Percentiles rank a stretch among this genome's conserved stretches.
These are phyloP conservation scores for Malus hybrid DNA, from an alignment of 331 rosid genomes.

Conservation along the genomic window DNA sequence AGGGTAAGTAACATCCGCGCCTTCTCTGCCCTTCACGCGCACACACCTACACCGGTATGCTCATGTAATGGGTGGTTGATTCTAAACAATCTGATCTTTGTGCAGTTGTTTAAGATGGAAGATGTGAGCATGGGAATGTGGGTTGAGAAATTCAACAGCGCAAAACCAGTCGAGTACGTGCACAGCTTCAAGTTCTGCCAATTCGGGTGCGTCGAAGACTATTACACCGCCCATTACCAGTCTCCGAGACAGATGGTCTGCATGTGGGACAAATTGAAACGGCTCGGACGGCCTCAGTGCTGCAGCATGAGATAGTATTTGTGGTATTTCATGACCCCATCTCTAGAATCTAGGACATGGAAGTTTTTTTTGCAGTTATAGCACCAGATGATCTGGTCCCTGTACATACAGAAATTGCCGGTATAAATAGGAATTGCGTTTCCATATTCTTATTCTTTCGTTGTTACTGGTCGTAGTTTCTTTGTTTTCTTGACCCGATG, in stretches of 20 bases:
- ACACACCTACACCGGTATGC: not conserved
- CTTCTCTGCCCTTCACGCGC: not conserved
- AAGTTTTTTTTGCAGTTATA: slow-evolving; percentile 48
- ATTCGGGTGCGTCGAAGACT: slow-evolving; percentile 68
- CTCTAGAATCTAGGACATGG: slow-evolving; percentile 11
- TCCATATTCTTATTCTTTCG: slow-evolving; percentile 18
- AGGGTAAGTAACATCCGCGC: slow-evolving; percentile 40
- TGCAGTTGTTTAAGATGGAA: slow-evolving; percentile 93
- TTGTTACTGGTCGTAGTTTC: slow-evolving; percentile 3
- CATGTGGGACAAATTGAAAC: slow-evolving; percentile 63
- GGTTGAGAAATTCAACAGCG: slow-evolving; percentile 67
- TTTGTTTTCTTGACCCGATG: not conserved
- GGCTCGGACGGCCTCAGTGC: slow-evolving; percentile 43
- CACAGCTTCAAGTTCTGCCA: slow-evolving; percentile 80
- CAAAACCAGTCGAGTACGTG: slow-evolving; percentile 43
- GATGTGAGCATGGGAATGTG: slow-evolving; percentile 98
- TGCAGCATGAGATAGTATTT: slow-evolving; percentile 67
- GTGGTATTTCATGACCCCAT: not conserved
- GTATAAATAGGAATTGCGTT: not conserved
- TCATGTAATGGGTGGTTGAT: not conserved
- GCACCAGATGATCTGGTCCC: slow-evolving; percentile 18
- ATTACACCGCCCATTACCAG: slow-evolving; percentile 82
- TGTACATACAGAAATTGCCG: slow-evolving; percentile 40
- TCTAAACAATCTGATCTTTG: not conserved
- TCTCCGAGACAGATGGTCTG: slow-evolving; percentile 86